phyloP scores from a whole-genome alignment of 2,329 filamentous ascomycete species.

The Ophiosphaerella herpotricha region DNA sequence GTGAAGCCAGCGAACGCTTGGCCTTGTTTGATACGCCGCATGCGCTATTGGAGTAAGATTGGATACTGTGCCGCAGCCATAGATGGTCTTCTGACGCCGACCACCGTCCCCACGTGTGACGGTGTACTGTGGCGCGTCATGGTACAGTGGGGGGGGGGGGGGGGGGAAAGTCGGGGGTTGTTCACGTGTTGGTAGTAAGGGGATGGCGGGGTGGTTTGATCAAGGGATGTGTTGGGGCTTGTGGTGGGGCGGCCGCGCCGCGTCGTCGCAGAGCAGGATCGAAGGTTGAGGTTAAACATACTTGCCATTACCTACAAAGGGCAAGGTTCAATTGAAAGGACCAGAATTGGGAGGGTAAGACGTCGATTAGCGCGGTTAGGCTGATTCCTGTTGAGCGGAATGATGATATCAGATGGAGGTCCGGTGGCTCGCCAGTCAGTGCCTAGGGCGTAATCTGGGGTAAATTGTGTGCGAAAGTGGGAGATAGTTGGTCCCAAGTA shows the following conservation, averaged over 20 bases:
- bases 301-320: background rate
- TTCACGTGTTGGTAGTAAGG: background rate
- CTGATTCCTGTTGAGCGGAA: no score
- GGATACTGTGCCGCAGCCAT: conserved; percentile 13
- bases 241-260: background rate
- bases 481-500: background rate
- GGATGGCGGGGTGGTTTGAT: background rate
- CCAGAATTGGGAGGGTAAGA: background rate
- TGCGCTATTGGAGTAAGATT: conserved; percentile 2
- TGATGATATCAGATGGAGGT: background rate
- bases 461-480: background rate
- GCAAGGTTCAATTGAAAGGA: background rate
- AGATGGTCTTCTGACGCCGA: conserved; percentile 2
- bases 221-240: background rate
- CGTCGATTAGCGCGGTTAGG: background rate
- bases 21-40: conserved; percentile 5
- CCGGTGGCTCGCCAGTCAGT: background rate
- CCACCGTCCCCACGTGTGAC: conserved; percentile 3
- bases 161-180: background rate
- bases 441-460: conserved; percentile 2
- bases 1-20: background rate
- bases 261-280: background rate
- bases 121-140: conserved; percentile 2
- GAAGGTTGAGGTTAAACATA: background rate
- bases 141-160: background rate